Evolutionary conservation across 2,329 filamentous ascomycete species (phyloP), one percentile per base, ranked within the genome.

Genomic region (Graphilbum fragrans): DNA sequence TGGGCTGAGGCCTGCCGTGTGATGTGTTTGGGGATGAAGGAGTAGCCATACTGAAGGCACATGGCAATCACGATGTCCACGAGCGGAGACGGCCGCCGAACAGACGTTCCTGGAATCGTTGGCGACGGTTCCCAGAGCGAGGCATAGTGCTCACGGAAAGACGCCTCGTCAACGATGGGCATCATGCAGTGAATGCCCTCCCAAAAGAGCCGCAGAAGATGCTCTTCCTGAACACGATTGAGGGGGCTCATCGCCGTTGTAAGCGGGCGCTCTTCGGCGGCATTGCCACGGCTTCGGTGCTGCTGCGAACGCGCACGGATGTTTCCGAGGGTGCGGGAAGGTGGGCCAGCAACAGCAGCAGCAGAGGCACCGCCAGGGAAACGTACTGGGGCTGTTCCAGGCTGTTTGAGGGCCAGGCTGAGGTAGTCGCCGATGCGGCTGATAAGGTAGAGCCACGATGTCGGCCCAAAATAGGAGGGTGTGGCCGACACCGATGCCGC

Each of bases 1-100:
- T 19, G 19, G 29, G 37, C 38, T 5, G 38, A 11, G 19, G 38
- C 38, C 23, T 37, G 34, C 19, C 20, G 10, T 14, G 41, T 35
- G 3, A 42, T 38, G 14, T 20, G 35, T 9, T n/a, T 17, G 42
- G 58, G 50, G 42, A 52, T 51, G 31, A 55, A 52, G 2, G 53
- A 41, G 12, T 55, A 53, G 19, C 63, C 62, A 31, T 65, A 64
- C 51, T 73, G 69, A 57, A 74, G 65, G 46, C 65, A 68, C 14
- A 73, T 44, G 0, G 70, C 70, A 8, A 74, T 50, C 29, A 72
- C 53, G 18, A 72, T 70, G 44, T 74, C 70, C 1, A 69, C 64
- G 1, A 74, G 56, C 4, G 69, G 59, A 2, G 67, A 73, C 41
- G 60, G 61, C 5, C 69, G 60, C 9, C 42, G 44, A 9, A 44